These are phyloP conservation scores for Syzygium aromaticum DNA, from an alignment of 345 rosid genomes.

Conservation along the genomic window DNA sequence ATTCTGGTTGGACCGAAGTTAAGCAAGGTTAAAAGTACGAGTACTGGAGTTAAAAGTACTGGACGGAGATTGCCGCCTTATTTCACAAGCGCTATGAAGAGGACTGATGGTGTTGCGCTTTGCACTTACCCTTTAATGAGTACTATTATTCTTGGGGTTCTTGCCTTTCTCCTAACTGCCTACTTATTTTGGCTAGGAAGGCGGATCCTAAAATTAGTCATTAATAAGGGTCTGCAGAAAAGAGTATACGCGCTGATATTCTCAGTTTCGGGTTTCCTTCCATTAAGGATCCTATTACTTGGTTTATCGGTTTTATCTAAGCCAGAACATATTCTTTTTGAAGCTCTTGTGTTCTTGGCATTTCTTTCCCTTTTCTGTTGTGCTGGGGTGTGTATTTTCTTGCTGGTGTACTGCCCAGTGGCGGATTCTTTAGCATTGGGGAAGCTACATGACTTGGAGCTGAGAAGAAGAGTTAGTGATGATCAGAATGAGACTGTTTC, in stretches of 20 bases:
- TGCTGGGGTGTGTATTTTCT: constrained; percentile 61
- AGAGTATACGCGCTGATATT: constrained; percentile 78
- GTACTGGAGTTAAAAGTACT: constrained; percentile 30
- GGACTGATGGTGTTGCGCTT: constrained; percentile 31
- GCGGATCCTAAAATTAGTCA: constrained; percentile 73
- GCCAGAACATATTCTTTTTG: constrained; percentile 64
- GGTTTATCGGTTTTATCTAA: constrained; percentile 65
- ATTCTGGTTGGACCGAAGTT: constrained; percentile 57
- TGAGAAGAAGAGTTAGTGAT: constrained; percentile 34
- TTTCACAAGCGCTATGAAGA: constrained; percentile 44
- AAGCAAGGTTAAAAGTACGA: constrained; percentile 39
- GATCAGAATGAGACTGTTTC: constrained; percentile 50
- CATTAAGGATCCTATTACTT: constrained; percentile 75
- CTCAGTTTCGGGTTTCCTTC: constrained; percentile 79
- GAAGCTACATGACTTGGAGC: constrained; percentile 48
- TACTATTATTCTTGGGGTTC: constrained; percentile 78
- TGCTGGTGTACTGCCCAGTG: constrained; percentile 85
- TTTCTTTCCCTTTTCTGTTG: constrained; percentile 72
- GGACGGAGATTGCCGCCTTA: constrained; percentile 39
- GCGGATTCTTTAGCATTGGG: constrained; percentile 90
- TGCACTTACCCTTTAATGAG: constrained; percentile 90
- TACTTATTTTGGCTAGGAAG: constrained; percentile 94
- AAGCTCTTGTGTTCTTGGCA: constrained; percentile 72
- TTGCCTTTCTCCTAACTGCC: constrained; percentile 48
- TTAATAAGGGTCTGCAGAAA: constrained; percentile 85